Percentiles rank a stretch among this genome's conserved stretches.
phyloP scores from a whole-genome alignment of 495 filamentous ascomycete genomes.

The Penicillium cinerascens region DNA sequence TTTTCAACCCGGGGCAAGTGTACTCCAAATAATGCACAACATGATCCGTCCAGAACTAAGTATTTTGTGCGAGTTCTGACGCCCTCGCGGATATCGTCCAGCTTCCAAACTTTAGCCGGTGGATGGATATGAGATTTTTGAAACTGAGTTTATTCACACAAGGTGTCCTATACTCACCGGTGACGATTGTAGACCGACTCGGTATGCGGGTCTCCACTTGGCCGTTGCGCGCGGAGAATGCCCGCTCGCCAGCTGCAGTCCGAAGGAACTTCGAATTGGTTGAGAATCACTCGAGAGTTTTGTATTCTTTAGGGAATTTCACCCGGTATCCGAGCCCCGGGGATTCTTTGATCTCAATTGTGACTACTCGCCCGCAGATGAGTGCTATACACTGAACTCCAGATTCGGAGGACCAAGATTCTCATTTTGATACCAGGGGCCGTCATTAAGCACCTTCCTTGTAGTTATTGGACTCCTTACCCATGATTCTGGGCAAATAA shows the following conservation, averaged over 20 bases:
- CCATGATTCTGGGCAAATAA: background rate
- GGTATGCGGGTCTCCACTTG: no score
- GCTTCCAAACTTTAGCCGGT: slow-evolving; percentile 1
- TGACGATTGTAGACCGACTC: no score
- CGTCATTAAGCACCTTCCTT: background rate
- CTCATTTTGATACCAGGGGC: background rate
- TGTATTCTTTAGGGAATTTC: background rate
- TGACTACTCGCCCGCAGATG: background rate
- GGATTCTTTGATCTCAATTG: background rate
- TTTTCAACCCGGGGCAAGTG: slow-evolving; percentile 40
- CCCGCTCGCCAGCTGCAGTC: no score
- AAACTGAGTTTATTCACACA: no score
- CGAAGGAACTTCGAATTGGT: background rate
- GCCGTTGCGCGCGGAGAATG: no score
- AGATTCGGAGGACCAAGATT: background rate
- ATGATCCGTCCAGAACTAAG: slow-evolving; percentile 44
- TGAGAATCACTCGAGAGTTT: background rate
- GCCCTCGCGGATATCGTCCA: slow-evolving; percentile 7
- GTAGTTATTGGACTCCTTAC: background rate
- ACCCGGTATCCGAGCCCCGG: background rate
- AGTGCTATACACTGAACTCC: background rate
- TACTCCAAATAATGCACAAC: slow-evolving; percentile 38
- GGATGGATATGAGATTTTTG: no score
- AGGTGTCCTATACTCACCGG: no score
- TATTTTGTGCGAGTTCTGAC: slow-evolving; percentile 33